These are phyloP conservation scores for Trichosporon inkin DNA, from an alignment of 1,284 basidiomycete species.

Conservation along the genomic window DNA sequence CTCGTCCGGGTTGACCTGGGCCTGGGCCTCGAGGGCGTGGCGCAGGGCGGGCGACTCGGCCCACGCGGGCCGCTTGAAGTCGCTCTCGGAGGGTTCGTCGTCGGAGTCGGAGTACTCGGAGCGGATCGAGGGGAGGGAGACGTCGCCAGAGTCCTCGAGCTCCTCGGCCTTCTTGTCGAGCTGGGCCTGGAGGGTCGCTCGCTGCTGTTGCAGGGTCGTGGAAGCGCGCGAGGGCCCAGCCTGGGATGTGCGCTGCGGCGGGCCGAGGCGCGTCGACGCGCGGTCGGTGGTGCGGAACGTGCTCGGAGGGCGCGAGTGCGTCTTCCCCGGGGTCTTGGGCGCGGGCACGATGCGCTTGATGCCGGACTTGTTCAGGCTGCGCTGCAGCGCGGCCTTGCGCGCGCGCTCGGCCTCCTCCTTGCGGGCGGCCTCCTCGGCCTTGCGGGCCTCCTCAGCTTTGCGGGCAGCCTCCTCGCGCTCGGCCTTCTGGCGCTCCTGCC, in stretches of 20 bases:
- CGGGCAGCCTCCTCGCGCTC: conserved; percentile 35
- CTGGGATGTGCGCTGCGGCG: conserved; percentile 35
- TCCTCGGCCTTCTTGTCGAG: conserved; percentile 53
- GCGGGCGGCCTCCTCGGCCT: conserved; percentile 29
- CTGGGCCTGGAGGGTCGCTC: conserved; percentile 45
- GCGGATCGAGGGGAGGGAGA: conserved; percentile 79
- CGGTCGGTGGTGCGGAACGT: conserved; percentile 26
- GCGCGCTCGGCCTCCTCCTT: conserved; percentile 48
- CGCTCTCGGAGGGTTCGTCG: conserved; percentile 67
- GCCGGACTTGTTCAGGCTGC: conserved; percentile 11
- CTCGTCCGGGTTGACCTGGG: conserved; percentile 81
- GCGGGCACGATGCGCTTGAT: conserved; percentile 17
- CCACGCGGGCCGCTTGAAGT: conserved; percentile 65
- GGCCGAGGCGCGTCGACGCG: conserved; percentile 35
- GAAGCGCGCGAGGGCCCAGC: conserved; percentile 52
- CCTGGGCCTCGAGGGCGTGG: conserved; percentile 70
- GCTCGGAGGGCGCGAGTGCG: conserved; percentile 27
- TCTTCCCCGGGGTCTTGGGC: conserved; percentile 14
- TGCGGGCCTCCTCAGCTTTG: conserved; percentile 40
- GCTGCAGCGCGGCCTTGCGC: conserved; percentile 44
- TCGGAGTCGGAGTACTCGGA: conserved; percentile 95
- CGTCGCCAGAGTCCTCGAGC: conserved; percentile 61
- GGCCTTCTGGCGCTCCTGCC: conserved; percentile 37
- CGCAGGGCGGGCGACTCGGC: conserved; percentile 82
- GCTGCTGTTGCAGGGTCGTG: conserved; percentile 37